Base-by-base conservation (phyloP, 169 alveolate species). In the Cryptosporidium baileyi region DNA sequence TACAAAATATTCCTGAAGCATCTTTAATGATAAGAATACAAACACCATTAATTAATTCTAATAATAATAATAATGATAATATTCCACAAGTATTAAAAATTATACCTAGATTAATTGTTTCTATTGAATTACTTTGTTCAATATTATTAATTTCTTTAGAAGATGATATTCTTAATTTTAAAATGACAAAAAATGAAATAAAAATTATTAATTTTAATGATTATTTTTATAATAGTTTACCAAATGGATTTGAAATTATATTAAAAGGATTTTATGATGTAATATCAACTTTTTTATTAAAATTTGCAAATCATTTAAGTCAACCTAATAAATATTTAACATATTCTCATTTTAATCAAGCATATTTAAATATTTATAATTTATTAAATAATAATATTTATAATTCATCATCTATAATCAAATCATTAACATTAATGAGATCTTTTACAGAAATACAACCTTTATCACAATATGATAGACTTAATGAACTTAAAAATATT, bases 391-490 rank as follows among this genome's bases (percentile, higher is more conserved):
- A 47, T 5, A 7, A 22, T 28, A 62, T 65, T 28, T 65, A 45
- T 49, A 24, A 22, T 28, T 32, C 63, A 0, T 38, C 81, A n/a
- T 65, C 81, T 9, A 45, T 65, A 24, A 51, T 34, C 13, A 44
- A 30, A 11, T 47, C 81, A 26, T 49, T 65, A 15, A 32, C 13
- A 13, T 45, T 65, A 26, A 19, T 65, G 17, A 19, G 81, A 17
- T 28, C 81, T 19, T 26, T 65, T n/a, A 65, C 81, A 17, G 81
- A 65, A 36, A 65, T 45, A 28, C 81, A 65, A 28, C 38, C 22
- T 3, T 36, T 65, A 11, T 15, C 81, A 11, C 81, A 61, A 1
- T 45, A 9, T 65, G 81, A 65, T 32, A 44, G 63, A n/a, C 9
- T 65, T 1, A 65, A 38, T 32, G 81, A 65, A 15, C 60, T 65